Evolutionary conservation across 164 flowering plant genomes (phyloP), one percentile per base, ranked within the genome.

Genomic region (grape (Vitis vinifera)): DNA sequence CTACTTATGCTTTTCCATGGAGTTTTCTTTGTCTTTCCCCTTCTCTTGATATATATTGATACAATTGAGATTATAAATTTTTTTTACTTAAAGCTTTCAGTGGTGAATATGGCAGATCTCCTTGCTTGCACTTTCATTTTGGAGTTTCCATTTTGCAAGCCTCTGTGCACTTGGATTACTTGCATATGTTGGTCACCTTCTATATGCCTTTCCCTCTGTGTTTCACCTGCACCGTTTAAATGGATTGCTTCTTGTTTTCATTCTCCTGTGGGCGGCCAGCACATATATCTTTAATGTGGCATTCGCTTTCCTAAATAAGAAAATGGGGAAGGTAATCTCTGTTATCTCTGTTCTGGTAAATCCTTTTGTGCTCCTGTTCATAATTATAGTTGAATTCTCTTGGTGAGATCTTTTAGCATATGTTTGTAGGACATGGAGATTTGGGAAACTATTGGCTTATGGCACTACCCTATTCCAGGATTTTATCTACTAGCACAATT

Each of bases 131-230:
- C 91, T 91, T 69, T 87, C 93, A 14, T 90, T 83, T 63, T 91
- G 97, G 97, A 90, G 94, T 78, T 88, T 90, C 80, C 83, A 80
- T 73, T 91, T 91, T 76, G 84, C 97, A 19, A 91, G 97, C 70
- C 67, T 91, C 65, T 89, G 93, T 65, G 91, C 97, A 6, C 84
- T 88, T 77, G 97, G 90, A 52, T 77, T 91, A 73, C 87, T 91
- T 51, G 93, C 86, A 65, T 91, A 91, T 79, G 93, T 91, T 73
- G 94, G 94, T 69, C 88, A 90, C 71, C 72, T 87, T 73, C 50
- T 91, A 31, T 90, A 75, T 81, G 89, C 91, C 59, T 88, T 87
- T 63, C 97, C 94, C 58, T 90, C 97, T 63, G 68, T 87, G 80
- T 86, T 89, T 72, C 91, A 78, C 75, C 75, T 91, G 83, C 93